Conservation (phyloP, 1,284 basidiomycete species). For the Ceratobasidium sp. region DNA sequence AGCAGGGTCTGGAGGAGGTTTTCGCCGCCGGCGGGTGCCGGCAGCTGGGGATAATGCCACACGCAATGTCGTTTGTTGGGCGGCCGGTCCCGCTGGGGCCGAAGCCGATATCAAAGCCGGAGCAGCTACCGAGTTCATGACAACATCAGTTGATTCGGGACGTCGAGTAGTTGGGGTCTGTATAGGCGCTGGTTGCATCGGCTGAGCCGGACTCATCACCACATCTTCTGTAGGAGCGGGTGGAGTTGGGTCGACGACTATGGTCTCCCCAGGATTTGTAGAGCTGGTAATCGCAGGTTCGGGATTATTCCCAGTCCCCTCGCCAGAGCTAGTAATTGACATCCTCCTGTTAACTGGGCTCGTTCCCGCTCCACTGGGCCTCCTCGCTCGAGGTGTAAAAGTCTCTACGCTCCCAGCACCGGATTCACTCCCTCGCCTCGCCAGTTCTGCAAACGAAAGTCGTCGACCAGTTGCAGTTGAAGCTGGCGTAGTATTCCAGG, state of each 20-base stretch:
- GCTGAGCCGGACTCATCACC: neutral
- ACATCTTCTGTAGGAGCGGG: neutral
- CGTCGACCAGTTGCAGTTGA: neutral
- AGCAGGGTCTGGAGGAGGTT: slow-evolving; percentile 32
- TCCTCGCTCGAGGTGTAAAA: neutral
- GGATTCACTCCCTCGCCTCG: slow-evolving; percentile 17
- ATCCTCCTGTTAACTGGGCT: neutral
- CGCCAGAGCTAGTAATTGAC: neutral
- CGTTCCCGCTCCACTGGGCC: neutral
- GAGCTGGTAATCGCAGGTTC: neutral
- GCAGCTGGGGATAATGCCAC: no score
- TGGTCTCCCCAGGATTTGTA: neutral
- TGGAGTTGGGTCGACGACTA: neutral
- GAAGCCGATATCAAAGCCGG: neutral
- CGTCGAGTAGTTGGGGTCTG: neutral
- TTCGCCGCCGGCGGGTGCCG: slow-evolving; percentile 9
- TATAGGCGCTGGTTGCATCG: neutral
- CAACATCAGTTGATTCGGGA: neutral
- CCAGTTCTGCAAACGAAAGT: slow-evolving; percentile 34
- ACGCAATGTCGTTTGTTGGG: no score
- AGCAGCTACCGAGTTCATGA: slow-evolving; percentile 5
- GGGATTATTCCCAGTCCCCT: neutral
- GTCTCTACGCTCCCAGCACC: neutral
- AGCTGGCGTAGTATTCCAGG: slow-evolving; percentile 3
- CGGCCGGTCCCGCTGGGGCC: neutral